A percentile compares a stretch with the other conserved stretches of the same genome.
These are phyloP conservation scores for Avicennia marina DNA, from an alignment of 257 asterid genomes.

Conservation along the genomic window DNA sequence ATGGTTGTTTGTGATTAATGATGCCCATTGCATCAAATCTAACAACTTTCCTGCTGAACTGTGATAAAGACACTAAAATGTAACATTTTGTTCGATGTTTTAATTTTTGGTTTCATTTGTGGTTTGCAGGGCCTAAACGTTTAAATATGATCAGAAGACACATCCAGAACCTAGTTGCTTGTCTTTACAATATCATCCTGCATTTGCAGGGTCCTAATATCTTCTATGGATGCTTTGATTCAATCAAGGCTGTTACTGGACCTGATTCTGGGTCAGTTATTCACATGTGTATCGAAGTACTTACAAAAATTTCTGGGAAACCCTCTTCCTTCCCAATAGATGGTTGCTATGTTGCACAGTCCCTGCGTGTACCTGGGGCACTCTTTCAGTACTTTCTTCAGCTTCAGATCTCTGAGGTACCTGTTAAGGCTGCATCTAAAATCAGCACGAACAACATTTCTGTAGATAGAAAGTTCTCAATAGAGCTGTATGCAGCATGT, in stretches of 20 bases:
- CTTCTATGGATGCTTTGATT: constrained; percentile 34
- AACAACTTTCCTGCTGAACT: neutral
- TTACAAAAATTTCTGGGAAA: constrained; percentile 64
- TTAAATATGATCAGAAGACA: constrained; percentile 50
- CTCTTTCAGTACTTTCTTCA: constrained; percentile 61
- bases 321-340: constrained; percentile 55
- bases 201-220: constrained; percentile 73
- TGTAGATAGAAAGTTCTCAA: constrained; percentile 42
- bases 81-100: constrained; percentile 1
- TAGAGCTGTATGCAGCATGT: constrained; percentile 70
- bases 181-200: constrained; percentile 68
- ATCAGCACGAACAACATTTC: constrained; percentile 17
- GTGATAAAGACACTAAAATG: neutral
- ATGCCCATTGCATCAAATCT: neutral
- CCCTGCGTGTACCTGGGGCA: constrained; percentile 71
- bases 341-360: constrained; percentile 51
- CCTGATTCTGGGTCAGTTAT: constrained; percentile 84
- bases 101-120: constrained; percentile 18
- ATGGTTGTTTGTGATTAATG: too few relatives aligned
- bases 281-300: constrained; percentile 66
- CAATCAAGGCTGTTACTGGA: constrained; percentile 22
- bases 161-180: constrained; percentile 64
- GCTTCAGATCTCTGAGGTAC: constrained; percentile 37
- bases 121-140: constrained; percentile 62
- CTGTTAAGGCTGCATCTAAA: constrained; percentile 15